A percentile compares a stretch with the other conserved stretches of the same genome.
Evolutionary conservation across 257 asterid species (phyloP).

Genomic region (Salvia rosmarinus): DNA sequence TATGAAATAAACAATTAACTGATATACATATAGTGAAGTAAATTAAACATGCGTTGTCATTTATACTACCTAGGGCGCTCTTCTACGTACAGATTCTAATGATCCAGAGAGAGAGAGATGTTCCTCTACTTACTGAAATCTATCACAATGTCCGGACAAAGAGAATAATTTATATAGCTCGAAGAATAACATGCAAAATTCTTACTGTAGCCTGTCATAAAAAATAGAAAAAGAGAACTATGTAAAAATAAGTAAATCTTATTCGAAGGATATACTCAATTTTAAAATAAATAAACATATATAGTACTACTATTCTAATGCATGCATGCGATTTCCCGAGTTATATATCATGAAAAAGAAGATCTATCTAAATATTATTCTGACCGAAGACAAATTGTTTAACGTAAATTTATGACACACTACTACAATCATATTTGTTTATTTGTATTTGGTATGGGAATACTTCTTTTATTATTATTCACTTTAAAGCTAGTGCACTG

Average conservation of each 20-base stretch:
- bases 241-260: slow-evolving; percentile 23
- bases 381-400: slow-evolving; percentile 17
- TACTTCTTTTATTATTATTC: too few relatives aligned
- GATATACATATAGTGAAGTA: too few relatives aligned
- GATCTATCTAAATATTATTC: slow-evolving; percentile 26
- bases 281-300: background rate
- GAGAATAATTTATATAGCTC: too few relatives aligned
- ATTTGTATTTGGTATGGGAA: too few relatives aligned
- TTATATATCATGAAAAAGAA: slow-evolving; percentile 15
- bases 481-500: too few relatives aligned
- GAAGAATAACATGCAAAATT: background rate
- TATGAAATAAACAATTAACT: background rate
- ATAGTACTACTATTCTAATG: slow-evolving; percentile 15
- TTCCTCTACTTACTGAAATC: too few relatives aligned
- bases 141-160: too few relatives aligned
- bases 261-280: slow-evolving; percentile 2
- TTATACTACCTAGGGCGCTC: too few relatives aligned
- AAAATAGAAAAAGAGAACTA: slow-evolving; percentile 27
- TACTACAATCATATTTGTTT: too few relatives aligned
- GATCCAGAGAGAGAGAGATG: background rate
- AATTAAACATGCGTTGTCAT: too few relatives aligned
- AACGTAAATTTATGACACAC: background rate
- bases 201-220: slow-evolving; percentile 7
- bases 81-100: too few relatives aligned
- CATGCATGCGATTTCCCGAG: slow-evolving; percentile 21